Base-by-base conservation (phyloP, 2,329 filamentous ascomycete species). In the Fonsecaea multimorphosa region DNA sequence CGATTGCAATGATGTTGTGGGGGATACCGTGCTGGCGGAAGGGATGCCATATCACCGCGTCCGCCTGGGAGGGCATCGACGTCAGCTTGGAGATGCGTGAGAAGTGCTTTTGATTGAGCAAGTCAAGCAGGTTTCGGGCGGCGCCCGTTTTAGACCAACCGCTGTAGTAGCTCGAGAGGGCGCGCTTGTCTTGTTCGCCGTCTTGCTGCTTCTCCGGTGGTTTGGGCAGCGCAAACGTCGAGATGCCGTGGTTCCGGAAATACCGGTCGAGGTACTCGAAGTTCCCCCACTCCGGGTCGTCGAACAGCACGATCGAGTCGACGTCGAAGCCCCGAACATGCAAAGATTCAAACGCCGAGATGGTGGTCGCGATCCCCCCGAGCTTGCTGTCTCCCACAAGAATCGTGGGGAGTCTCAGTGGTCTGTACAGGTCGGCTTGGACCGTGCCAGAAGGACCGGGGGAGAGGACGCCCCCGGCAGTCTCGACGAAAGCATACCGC, bases 401-500 rank as follows among this genome's bases (percentile, higher is more conserved):
- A 14, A 95, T 78, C 0, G 90, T 85, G 0, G 92, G 91, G 0
- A 91, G 78, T n/a, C 91, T 84, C 1, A 96, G 78, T 0, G 91
- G 87, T 22, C 89, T 82, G 74, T 93, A 95, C 1, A 93, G 78
- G 73, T 96, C 91, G 1, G 89, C 91, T 74, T 96, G 92, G 0
- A 89, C 87, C 1, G 84, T 89, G 9, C 91, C 91, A 38, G 89
- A 91, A 0, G 91, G 92, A 0, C 86, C 86, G 0, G 92, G 92
- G 0, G 91, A 94, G 67, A 94, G 87, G 0, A 94, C 90, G 0
- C 92, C 92, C 0, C 91, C 92, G 1, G 92, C 91, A 1, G 92
- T 95, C 75, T 96, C 92, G 53, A 95, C 81, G 54, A 96, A 83
- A 0, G 91, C 53, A 80, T 71, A 58, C 73, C 74, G 54, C 65